Evolutionary conservation across 495 filamentous ascomycete genomes (phyloP).

Genomic region (Cairneyella variabilis): DNA sequence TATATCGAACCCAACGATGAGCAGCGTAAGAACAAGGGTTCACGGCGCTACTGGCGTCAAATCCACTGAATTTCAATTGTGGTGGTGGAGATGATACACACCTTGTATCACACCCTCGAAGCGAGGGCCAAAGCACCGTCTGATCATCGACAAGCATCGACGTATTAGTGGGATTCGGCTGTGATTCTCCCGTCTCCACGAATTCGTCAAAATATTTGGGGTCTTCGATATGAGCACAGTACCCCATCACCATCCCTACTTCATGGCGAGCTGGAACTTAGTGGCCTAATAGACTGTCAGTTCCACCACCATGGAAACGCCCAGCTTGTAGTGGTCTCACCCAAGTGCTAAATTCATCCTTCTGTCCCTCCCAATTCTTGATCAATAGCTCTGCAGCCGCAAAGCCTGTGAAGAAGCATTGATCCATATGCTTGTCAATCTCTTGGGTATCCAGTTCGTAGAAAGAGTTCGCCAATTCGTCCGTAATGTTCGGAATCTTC

Average conservation of each 20-base stretch:
- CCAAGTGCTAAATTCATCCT: conserved; percentile 29
- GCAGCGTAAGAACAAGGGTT: too few species aligned
- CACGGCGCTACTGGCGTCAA: too few species aligned
- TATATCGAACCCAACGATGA: too few species aligned
- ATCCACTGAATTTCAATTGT: too few species aligned
- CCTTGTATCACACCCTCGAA: not conserved
- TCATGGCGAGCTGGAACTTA: conserved; percentile 24
- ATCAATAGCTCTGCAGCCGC: conserved; percentile 16
- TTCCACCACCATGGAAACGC: not conserved
- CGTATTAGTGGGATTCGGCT: not conserved
- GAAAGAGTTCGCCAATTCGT: conserved; percentile 43
- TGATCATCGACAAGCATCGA: not conserved
- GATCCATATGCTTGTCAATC: conserved; percentile 26
- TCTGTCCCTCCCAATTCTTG: conserved; percentile 25
- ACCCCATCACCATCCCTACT: conserved; percentile 20
- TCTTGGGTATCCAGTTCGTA: conserved; percentile 32
- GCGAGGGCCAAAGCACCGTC: not conserved
- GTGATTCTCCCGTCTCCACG: too few species aligned
- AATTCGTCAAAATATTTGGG: too few species aligned
- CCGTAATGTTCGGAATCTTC: conserved; percentile 38
- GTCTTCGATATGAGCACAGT: too few species aligned
- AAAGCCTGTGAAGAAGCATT: conserved; percentile 23
- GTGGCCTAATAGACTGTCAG: conserved; percentile 11
- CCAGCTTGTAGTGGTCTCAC: conserved; percentile 10
- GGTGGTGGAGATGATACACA: not conserved